phyloP scores from a whole-genome alignment of 495 filamentous ascomycete species.

The Penicillium daleae region DNA sequence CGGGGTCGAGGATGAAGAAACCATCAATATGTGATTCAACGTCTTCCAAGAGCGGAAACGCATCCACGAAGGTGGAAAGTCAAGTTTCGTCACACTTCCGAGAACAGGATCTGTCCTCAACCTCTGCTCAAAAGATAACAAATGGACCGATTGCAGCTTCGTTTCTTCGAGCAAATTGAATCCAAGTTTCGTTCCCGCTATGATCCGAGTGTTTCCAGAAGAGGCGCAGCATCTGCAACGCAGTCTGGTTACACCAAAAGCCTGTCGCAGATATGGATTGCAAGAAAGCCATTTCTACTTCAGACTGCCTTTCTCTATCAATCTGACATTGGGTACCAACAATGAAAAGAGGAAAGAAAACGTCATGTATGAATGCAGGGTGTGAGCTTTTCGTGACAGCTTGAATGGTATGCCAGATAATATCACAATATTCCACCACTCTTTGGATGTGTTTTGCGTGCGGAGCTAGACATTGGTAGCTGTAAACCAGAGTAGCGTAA shows the following conservation, averaged over 20 bases:
- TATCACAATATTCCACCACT: background rate
- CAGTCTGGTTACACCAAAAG: conserved; percentile 27
- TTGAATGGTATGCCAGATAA: conserved; percentile 15
- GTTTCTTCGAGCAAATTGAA: conserved; percentile 24
- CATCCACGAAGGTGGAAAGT: background rate
- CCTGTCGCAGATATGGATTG: conserved; percentile 21
- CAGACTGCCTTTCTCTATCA: conserved; percentile 4
- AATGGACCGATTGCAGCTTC: conserved; percentile 14
- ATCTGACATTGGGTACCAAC: conserved; percentile 18
- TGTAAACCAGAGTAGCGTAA: conserved; percentile 21
- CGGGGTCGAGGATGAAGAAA: conserved; percentile 28
- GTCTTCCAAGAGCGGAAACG: background rate
- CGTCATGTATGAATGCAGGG: conserved; percentile 19
- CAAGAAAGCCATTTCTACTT: conserved; percentile 17
- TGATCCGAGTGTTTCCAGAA: conserved; percentile 13
- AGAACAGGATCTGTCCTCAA: background rate
- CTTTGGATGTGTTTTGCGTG: background rate
- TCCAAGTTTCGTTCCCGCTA: conserved; percentile 16
- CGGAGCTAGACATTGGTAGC: conserved; percentile 22
- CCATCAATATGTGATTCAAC: conserved; percentile 23
- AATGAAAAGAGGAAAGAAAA: conserved; percentile 30
- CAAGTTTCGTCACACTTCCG: background rate
- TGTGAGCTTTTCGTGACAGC: background rate
- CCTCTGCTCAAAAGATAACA: conserved; percentile 16
- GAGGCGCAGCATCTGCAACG: conserved; percentile 20